phyloP scores from a whole-genome alignment of 495 filamentous ascomycete genomes.

The Aspergillus bridgeri region DNA sequence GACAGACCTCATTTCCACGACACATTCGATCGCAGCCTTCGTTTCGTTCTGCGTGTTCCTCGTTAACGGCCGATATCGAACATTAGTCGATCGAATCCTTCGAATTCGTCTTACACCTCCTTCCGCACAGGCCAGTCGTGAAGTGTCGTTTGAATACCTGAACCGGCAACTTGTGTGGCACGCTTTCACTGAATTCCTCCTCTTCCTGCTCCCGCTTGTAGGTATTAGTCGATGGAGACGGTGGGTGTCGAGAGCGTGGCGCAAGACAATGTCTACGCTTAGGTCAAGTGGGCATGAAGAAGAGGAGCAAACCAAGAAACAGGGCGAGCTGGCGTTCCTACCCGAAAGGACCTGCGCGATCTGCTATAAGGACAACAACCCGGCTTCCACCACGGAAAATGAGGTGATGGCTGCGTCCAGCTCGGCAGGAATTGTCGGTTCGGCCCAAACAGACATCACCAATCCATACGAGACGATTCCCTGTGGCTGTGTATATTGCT shows the following conservation, averaged over 20 bases:
- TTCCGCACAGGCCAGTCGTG: slow-evolving; percentile 74
- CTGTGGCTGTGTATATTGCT: slow-evolving; percentile 93
- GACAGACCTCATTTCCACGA: slow-evolving; percentile 63
- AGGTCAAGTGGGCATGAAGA: slow-evolving; percentile 44
- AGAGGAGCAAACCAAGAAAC: slow-evolving; percentile 45
- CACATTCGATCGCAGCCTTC: slow-evolving; percentile 77
- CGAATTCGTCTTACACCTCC: slow-evolving; percentile 82
- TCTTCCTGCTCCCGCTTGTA: slow-evolving; percentile 91
- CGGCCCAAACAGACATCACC: slow-evolving; percentile 88
- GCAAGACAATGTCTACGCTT: slow-evolving; percentile 65
- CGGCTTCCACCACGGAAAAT: slow-evolving; percentile 58
- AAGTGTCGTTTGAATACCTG: slow-evolving; percentile 96
- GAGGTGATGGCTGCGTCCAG: slow-evolving; percentile 63
- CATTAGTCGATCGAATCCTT: slow-evolving; percentile 80
- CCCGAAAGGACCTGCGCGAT: slow-evolving; percentile 97
- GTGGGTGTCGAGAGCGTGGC: slow-evolving; percentile 82
- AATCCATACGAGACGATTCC: slow-evolving; percentile 93
- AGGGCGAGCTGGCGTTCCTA: slow-evolving; percentile 77
- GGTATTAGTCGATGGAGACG: slow-evolving; percentile 90
- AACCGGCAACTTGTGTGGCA: slow-evolving; percentile 99
- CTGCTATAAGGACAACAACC: slow-evolving; percentile 90
- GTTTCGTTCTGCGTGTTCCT: slow-evolving; percentile 86
- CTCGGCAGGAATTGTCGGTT: slow-evolving; percentile 73
- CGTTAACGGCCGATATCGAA: slow-evolving; percentile 85
- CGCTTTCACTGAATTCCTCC: slow-evolving; percentile 94